Percentiles rank a stretch among this genome's conserved stretches.
These are phyloP conservation scores for Viridothelium virens DNA, from an alignment of 495 filamentous ascomycete genomes.

Conservation along the genomic window DNA sequence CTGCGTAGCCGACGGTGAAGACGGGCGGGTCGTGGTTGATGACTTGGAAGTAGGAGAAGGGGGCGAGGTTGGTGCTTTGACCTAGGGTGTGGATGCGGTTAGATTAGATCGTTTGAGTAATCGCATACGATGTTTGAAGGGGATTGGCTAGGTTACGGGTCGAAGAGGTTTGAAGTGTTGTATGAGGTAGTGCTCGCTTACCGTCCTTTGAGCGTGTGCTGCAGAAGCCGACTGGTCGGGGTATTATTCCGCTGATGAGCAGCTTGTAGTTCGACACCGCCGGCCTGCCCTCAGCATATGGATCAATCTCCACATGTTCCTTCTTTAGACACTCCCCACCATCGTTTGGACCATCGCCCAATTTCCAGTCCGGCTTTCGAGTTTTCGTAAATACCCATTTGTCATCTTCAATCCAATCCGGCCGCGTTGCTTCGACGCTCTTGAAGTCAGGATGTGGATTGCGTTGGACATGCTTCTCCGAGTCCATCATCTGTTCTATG, in stretches of 20 bases:
- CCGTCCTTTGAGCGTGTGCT: slow-evolving; percentile 54
- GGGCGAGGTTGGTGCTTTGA: slow-evolving; percentile 65
- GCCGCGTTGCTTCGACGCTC: slow-evolving; percentile 62
- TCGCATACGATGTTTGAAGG: neutral
- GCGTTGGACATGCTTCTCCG: slow-evolving; percentile 47
- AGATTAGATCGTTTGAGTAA: neutral
- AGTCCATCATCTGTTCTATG: slow-evolving; percentile 35
- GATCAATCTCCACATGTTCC: slow-evolving; percentile 73
- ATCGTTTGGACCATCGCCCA: slow-evolving; percentile 69
- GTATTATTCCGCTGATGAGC: slow-evolving; percentile 77
- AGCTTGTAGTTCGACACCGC: slow-evolving; percentile 80
- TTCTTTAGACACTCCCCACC: slow-evolving; percentile 46
- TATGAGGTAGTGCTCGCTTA: slow-evolving; percentile 19
- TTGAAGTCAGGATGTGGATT: slow-evolving; percentile 73
- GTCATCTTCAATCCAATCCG: slow-evolving; percentile 50
- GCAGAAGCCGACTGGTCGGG: slow-evolving; percentile 64
- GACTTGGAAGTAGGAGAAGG: slow-evolving; percentile 77
- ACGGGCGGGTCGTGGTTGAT: slow-evolving; percentile 85
- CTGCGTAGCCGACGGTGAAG: slow-evolving; percentile 67
- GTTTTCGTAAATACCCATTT: slow-evolving; percentile 57
- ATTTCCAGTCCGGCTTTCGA: slow-evolving; percentile 64
- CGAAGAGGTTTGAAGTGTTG: neutral
- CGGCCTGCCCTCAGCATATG: slow-evolving; percentile 62
- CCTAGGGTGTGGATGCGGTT: slow-evolving; percentile 23
- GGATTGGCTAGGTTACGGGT: neutral